These are phyloP conservation scores for Hypsizygus ulmarius DNA, from an alignment of 1,284 basidiomycete species.

Conservation along the genomic window DNA sequence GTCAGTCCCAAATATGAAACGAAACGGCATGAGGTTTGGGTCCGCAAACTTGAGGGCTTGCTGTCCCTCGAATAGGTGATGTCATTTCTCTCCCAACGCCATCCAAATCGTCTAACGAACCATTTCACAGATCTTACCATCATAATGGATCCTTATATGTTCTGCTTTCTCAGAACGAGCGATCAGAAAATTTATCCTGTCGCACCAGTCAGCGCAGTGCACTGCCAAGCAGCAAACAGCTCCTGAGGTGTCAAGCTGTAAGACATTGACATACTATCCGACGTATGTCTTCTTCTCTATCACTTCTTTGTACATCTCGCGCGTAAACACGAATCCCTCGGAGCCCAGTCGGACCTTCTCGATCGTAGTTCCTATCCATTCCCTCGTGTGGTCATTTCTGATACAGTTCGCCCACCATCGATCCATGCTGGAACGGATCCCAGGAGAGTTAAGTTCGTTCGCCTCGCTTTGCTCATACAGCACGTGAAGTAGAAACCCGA, in stretches of 20 bases:
- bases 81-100: constrained; percentile 23
- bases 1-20: constrained; percentile 50
- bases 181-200: too few relatives aligned
- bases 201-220: too few relatives aligned
- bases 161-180: too few relatives aligned
- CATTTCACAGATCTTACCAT: too few relatives aligned
- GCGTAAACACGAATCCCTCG: constrained; percentile 49
- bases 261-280: too few relatives aligned
- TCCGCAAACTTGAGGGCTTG: constrained; percentile 47
- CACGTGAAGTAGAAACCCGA: constrained; percentile 67
- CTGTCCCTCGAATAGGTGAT: constrained; percentile 23
- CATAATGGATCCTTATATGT: too few relatives aligned
- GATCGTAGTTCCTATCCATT: constrained; percentile 51
- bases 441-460: constrained; percentile 45
- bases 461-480: constrained; percentile 68
- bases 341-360: constrained; percentile 41
- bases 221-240: too few relatives aligned
- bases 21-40: constrained; percentile 44
- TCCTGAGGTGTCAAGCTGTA: too few relatives aligned
- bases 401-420: constrained; percentile 77
- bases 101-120: constrained; percentile 17
- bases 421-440: constrained; percentile 64
- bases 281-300: constrained; percentile 34
- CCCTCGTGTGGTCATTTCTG: constrained; percentile 55
- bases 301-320: constrained; percentile 51